Percentiles rank a stretch among this genome's conserved stretches.
Evolutionary conservation across 345 rosid genomes (phyloP).

Genomic region (Excoecaria cochinchinensis): DNA sequence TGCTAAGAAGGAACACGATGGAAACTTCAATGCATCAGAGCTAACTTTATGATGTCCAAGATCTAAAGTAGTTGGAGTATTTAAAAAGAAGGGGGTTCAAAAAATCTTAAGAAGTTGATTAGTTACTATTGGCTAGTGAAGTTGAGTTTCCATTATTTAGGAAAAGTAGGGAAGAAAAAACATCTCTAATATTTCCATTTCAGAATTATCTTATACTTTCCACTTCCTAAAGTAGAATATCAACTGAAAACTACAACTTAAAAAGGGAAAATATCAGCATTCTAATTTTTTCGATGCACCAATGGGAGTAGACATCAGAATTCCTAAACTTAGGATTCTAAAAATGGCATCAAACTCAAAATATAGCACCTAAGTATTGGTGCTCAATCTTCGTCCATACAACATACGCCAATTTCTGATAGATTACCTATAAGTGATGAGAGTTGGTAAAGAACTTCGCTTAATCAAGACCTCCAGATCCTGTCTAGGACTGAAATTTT

Average conservation of each 20-base stretch:
- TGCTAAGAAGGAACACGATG: neutral
- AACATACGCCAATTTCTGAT: neutral
- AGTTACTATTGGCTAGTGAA: neutral
- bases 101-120: neutral
- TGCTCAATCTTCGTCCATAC: neutral
- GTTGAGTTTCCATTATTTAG: neutral
- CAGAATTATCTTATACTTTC: neutral
- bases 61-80: neutral
- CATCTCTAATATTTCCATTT: neutral
- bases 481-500: conserved; percentile 42
- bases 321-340: neutral
- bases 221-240: neutral
- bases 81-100: neutral
- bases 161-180: neutral
- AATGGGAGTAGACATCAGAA: neutral
- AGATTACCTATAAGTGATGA: conserved; percentile 50
- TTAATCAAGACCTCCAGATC: conserved; percentile 53
- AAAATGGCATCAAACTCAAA: neutral
- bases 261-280: too few species aligned
- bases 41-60: neutral
- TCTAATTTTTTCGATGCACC: neutral
- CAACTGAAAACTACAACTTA: neutral
- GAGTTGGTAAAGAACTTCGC: conserved; percentile 56
- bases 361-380: neutral
- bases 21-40: neutral